Conservation (phyloP, 768 basidiomycete species). For the Macrocybe gigantea region DNA sequence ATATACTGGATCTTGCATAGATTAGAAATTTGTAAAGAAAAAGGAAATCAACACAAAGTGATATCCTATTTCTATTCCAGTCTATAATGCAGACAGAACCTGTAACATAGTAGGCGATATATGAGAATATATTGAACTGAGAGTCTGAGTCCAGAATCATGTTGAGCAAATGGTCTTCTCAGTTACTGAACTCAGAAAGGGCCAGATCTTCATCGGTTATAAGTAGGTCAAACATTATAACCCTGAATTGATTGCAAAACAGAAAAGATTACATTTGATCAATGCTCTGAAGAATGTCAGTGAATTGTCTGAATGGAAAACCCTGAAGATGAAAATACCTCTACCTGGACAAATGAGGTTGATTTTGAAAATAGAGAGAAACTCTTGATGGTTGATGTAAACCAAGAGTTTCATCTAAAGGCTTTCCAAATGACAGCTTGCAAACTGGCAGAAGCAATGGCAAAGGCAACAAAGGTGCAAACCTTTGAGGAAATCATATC, state of each 20-base stretch:
- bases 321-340: too few relatives aligned
- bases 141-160: slow-evolving; percentile 14
- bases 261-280: slow-evolving; percentile 7
- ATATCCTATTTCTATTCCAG: slow-evolving; percentile 7
- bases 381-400: too few relatives aligned
- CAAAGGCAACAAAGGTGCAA: slow-evolving; percentile 5
- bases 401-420: too few relatives aligned
- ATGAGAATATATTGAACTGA: slow-evolving; percentile 10
- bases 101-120: slow-evolving; percentile 14
- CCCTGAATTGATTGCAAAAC: slow-evolving; percentile 12
- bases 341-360: too few relatives aligned
- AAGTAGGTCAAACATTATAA: slow-evolving; percentile 17
- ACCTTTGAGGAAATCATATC: slow-evolving; percentile 2
- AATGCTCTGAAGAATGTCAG: slow-evolving; percentile 5
- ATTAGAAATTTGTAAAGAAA: not conserved
- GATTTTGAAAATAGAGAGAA: too few relatives aligned
- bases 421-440: slow-evolving; percentile 1
- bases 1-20: not conserved
- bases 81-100: slow-evolving; percentile 16
- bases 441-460: not conserved
- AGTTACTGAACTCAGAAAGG: slow-evolving; percentile 13
- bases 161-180: slow-evolving; percentile 11
- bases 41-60: not conserved
- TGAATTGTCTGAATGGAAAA: too few relatives aligned
- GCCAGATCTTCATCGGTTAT: slow-evolving; percentile 8